A percentile compares a stretch with the other conserved stretches of the same genome.
Conservation (phyloP, 495 filamentous ascomycete species). For the Trichoderma reesei region DNA sequence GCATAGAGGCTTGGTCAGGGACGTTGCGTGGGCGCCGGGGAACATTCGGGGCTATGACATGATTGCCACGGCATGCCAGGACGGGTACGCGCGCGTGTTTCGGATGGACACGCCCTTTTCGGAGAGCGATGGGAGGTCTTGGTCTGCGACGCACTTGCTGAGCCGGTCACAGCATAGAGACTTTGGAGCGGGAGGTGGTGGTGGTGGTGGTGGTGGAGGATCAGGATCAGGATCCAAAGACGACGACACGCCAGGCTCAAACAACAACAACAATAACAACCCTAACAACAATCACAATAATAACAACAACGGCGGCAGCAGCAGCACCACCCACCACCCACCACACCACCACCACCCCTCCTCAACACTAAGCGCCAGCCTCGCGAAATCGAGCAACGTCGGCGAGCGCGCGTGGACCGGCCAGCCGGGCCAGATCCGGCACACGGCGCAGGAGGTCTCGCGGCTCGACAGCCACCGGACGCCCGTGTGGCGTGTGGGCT, state of each 20-base stretch:
- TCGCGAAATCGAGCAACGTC: slow-evolving; percentile 40
- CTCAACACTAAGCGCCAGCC: slow-evolving; percentile 49
- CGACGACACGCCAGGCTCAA: not conserved
- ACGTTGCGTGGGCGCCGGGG: slow-evolving; percentile 86
- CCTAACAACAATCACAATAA: not conserved
- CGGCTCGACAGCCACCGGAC: slow-evolving; percentile 44
- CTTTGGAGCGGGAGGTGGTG: no score
- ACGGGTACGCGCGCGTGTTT: slow-evolving; percentile 80
- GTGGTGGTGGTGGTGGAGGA: no score
- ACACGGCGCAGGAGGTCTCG: slow-evolving; percentile 39
- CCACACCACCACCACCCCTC: slow-evolving; percentile 24
- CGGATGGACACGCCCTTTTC: slow-evolving; percentile 54
- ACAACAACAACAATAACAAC: not conserved
- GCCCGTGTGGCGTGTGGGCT: slow-evolving; percentile 51
- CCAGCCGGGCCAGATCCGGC: slow-evolving; percentile 35
- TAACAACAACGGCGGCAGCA: slow-evolving; percentile 11
- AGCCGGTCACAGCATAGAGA: no score
- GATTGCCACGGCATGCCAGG: slow-evolving; percentile 84
- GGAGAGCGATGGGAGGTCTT: slow-evolving; percentile 21
- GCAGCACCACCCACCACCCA: slow-evolving; percentile 15
- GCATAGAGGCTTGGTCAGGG: slow-evolving; percentile 70
- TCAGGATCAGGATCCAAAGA: no score
- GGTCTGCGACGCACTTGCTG: slow-evolving; percentile 24
- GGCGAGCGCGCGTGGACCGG: slow-evolving; percentile 24
- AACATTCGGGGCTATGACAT: slow-evolving; percentile 80